Evolutionary conservation across 2,329 filamentous ascomycete genomes (phyloP).

Genomic region (Hypoxylon sp.): DNA sequence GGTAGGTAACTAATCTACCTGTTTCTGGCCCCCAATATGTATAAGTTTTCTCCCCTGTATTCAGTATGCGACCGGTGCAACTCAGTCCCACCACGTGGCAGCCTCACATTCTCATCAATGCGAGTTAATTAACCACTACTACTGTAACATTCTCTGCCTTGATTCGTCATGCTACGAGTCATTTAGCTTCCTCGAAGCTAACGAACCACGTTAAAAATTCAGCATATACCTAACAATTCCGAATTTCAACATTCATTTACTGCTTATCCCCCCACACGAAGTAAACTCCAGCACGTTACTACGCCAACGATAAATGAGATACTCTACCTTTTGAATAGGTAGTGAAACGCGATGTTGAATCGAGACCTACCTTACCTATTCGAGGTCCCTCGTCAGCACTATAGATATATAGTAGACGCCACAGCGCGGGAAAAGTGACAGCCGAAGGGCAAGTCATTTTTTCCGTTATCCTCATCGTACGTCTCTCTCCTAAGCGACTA

Average conservation of each 20-base stretch:
- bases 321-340: not conserved
- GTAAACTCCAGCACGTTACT: conserved; percentile 1
- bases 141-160: not conserved
- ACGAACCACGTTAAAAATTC: not conserved
- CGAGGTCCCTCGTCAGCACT: conserved; percentile 23
- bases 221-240: not conserved
- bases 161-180: not conserved
- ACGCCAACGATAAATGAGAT: not conserved
- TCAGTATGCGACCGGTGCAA: conserved; percentile 3
- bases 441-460: not conserved
- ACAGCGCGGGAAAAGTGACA: not conserved
- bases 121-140: not conserved
- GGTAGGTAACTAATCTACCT: conserved; percentile 3
- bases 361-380: conserved; percentile 3
- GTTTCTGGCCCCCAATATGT: conserved; percentile 10
- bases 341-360: not conserved
- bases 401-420: conserved; percentile 1
- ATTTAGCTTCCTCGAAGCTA: not conserved
- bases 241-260: not conserved
- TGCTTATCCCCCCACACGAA: not conserved
- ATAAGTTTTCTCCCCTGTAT: not conserved
- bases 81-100: conserved; percentile 23
- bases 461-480: not conserved
- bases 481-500: not conserved
- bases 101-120: conserved; percentile 5